Conservation (phyloP, 805 yeast species). For the Alloascoidea africana region DNA sequence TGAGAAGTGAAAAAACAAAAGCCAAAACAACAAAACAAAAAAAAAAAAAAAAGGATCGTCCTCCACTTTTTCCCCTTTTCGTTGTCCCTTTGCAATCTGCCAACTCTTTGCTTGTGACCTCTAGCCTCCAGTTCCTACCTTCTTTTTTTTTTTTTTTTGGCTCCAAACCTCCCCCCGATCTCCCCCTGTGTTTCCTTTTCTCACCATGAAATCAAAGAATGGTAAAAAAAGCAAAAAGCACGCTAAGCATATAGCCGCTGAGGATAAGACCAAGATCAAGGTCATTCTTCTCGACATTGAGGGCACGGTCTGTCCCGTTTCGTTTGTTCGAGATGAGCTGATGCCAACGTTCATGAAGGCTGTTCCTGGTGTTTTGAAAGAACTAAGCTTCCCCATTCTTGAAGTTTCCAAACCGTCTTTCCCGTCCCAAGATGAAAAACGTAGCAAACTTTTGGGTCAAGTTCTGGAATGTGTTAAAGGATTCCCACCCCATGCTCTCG, state of each 20-base stretch:
- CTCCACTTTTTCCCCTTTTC: no score
- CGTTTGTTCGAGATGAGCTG: conserved; percentile 67
- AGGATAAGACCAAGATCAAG: conserved; percentile 3
- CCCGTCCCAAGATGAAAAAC: not conserved
- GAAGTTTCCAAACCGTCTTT: conserved; percentile 6
- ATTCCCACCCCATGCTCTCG: conserved; percentile 27
- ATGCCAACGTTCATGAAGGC: conserved; percentile 53
- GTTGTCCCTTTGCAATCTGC: no score
- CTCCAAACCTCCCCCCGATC: no score
- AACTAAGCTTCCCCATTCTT: conserved; percentile 9
- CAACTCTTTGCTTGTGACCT: no score
- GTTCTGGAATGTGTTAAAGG: conserved; percentile 17
- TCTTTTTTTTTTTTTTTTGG: no score
- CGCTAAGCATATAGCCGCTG: not conserved
- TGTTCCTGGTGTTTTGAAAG: conserved; percentile 25
- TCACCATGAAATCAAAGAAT: conserved; percentile 1
- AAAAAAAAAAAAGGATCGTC: no score
- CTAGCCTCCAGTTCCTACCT: no score
- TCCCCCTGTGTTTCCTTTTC: not conserved
- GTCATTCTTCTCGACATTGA: conserved; percentile 61
- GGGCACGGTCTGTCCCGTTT: conserved; percentile 86
- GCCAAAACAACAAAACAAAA: no score
- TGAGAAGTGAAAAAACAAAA: no score
- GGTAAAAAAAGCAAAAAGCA: not conserved
- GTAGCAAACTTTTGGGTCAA: no score